Conservation (phyloP, 2,329 filamentous ascomycete species). For the Trichoderma citrinoviride region DNA sequence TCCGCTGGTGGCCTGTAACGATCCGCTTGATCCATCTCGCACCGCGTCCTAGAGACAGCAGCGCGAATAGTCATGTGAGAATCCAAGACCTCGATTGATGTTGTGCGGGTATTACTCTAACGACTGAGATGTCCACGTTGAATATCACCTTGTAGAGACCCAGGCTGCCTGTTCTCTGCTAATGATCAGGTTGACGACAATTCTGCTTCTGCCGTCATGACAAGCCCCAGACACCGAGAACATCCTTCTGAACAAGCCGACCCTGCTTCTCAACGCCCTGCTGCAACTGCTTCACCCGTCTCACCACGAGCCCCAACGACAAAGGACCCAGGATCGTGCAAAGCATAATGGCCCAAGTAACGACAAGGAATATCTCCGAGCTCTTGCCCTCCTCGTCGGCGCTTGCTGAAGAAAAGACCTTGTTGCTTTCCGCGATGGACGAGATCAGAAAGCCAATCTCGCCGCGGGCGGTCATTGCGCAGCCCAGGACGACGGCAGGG, state of each 20-base stretch:
- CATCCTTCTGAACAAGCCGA: background rate
- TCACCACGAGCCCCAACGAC: slow-evolving; percentile 46
- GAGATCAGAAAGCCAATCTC: slow-evolving; percentile 23
- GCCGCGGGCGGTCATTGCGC: slow-evolving; percentile 21
- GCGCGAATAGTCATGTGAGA: no score
- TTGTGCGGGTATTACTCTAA: no score
- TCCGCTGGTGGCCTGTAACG: no score
- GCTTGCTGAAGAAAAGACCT: slow-evolving; percentile 1
- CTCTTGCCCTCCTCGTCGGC: background rate
- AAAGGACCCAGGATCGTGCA: slow-evolving; percentile 55
- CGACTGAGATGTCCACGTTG: no score
- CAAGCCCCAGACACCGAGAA: slow-evolving; percentile 17
- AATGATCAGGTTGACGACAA: background rate
- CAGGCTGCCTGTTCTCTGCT: no score
- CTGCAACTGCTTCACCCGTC: slow-evolving; percentile 32
- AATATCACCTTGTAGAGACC: no score
- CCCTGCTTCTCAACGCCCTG: slow-evolving; percentile 12
- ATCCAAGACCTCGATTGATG: no score
- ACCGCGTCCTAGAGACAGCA: no score
- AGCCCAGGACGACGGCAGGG: slow-evolving; percentile 18
- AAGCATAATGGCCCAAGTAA: slow-evolving; percentile 41
- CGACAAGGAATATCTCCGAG: slow-evolving; percentile 17
- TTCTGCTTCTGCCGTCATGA: background rate
- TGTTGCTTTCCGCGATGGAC: slow-evolving; percentile 21
- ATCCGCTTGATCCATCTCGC: no score